Evolutionary conservation across 306 rosid genomes (phyloP).

Genomic region (Quercus alba): DNA sequence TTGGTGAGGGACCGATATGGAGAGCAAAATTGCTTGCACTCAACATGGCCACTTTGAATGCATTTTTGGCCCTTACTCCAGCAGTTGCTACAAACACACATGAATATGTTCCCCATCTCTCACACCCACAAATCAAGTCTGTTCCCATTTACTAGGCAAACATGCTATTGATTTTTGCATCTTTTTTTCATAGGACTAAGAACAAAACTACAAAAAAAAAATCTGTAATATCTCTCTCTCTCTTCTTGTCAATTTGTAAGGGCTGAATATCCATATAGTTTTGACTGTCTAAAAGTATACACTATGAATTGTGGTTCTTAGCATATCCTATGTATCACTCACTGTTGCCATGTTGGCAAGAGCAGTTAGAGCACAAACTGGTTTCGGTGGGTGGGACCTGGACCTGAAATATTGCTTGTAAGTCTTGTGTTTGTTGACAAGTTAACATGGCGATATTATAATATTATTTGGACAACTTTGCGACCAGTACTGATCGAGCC

Average conservation of each 20-base stretch:
- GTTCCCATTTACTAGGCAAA: not conserved
- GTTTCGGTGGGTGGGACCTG: not conserved
- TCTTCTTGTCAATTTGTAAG: not conserved
- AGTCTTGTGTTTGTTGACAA: not conserved
- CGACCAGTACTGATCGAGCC: too few species aligned
- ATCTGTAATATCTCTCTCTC: not conserved
- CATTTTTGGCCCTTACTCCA: not conserved
- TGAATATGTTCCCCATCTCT: not conserved
- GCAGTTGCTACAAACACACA: not conserved
- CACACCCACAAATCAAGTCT: not conserved
- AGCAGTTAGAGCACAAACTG: not conserved
- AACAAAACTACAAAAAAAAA: not conserved
- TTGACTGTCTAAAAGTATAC: not conserved
- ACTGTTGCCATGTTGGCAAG: not conserved
- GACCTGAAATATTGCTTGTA: not conserved
- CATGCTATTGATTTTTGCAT: not conserved
- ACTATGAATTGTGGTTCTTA: not conserved
- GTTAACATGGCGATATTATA: not conserved
- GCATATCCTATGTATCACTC: not conserved
- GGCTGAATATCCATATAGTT: not conserved
- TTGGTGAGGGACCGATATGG: constrained; percentile 20
- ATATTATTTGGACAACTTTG: too few species aligned
- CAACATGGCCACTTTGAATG: constrained; percentile 1
- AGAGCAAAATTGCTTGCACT: not conserved
- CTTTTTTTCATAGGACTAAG: not conserved